Percentiles rank a stretch among this genome's conserved stretches.
These are phyloP conservation scores for Vitis rupestris DNA, from an alignment of 164 flowering plant genomes.

Conservation along the genomic window DNA sequence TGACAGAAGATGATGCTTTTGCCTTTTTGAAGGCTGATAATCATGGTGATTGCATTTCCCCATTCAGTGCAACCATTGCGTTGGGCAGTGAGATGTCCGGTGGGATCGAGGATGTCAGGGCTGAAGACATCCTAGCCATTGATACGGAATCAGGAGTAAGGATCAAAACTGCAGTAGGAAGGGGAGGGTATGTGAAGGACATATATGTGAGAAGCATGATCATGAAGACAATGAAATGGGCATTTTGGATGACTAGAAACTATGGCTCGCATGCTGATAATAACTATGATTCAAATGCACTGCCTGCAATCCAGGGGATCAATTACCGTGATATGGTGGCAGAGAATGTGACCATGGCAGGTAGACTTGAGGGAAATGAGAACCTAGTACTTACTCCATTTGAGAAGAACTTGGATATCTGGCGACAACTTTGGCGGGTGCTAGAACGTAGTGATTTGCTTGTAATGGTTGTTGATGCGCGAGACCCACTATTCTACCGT, in stretches of 20 bases:
- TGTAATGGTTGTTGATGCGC: constrained; percentile 99
- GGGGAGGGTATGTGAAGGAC: constrained; percentile 64
- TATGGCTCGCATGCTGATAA: constrained; percentile 58
- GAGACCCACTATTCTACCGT: constrained; percentile 93
- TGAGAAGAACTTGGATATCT: constrained; percentile 95
- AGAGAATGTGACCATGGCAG: constrained; percentile 68
- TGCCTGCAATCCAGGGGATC: constrained; percentile 46
- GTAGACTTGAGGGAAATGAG: constrained; percentile 92
- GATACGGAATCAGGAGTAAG: constrained; percentile 59
- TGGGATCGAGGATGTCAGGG: constrained; percentile 57
- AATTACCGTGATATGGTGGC: constrained; percentile 56
- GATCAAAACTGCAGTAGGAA: constrained; percentile 61
- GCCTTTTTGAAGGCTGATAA: constrained; percentile 72
- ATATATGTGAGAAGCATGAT: constrained; percentile 45
- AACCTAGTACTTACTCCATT: constrained; percentile 95
- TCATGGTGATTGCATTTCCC: constrained; percentile 63
- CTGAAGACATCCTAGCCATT: constrained; percentile 59
- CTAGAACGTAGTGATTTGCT: constrained; percentile 93
- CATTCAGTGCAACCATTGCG: constrained; percentile 61
- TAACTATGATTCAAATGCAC: constrained; percentile 53
- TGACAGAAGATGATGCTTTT: constrained; percentile 75
- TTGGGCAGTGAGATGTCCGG: constrained; percentile 81
- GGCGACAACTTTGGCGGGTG: constrained; percentile 99
- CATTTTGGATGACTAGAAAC: constrained; percentile 65
- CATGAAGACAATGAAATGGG: constrained; percentile 64